Base-by-base conservation (phyloP, 2,329 filamentous ascomycete species). In the Fusarium liriodendri region DNA sequence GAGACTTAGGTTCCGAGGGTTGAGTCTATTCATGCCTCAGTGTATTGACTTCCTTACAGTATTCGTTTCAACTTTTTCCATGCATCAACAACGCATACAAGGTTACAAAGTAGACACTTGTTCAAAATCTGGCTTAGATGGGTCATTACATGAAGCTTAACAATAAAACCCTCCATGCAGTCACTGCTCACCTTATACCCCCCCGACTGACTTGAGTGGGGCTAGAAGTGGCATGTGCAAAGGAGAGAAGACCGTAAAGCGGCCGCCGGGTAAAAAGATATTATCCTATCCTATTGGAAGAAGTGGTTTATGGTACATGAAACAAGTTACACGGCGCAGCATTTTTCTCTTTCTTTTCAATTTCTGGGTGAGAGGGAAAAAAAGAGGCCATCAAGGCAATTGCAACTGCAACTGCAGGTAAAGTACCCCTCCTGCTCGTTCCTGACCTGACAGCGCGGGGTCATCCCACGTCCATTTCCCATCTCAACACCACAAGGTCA, bases 401-500 rank as follows among this genome's bases (percentile, higher is more conserved):
- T 25, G 25, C 25, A 45, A 14, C 40, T 25, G 25, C 10, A 52
- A 32, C 22, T 47, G 22, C 20, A 47, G 13, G 25, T 18, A 32
- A 3, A 3, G 47, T 52, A 29, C 47, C 47, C 47, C 60, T 72
- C 61, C 63, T 57, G n/a, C 35, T 35, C 11, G 52, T 61, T 27
- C 33, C 25, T 67, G 52, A 54, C 66, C 66, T 60, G 52, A 9
- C 45, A 67, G 71, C 52, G 71, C 52, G 68, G 71, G 71, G 29
- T 32, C 29, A 32, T 32, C 29, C 29, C 29, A 32, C 29, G 29
- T 10, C 29, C 9, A 32, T 32, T 32, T 32, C 29, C 29, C 29
- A 32, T 32, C 29, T 47, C 65, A 74, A 74, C 69, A 74, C 64
- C 72, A 74, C 60, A 65, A 59, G 54, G 29, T 66, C 60, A 33